Percentiles rank a stretch among this genome's conserved stretches.
These are phyloP conservation scores for Cryptomeria japonica DNA, from an alignment of 75 land plant species.

Conservation along the genomic window DNA sequence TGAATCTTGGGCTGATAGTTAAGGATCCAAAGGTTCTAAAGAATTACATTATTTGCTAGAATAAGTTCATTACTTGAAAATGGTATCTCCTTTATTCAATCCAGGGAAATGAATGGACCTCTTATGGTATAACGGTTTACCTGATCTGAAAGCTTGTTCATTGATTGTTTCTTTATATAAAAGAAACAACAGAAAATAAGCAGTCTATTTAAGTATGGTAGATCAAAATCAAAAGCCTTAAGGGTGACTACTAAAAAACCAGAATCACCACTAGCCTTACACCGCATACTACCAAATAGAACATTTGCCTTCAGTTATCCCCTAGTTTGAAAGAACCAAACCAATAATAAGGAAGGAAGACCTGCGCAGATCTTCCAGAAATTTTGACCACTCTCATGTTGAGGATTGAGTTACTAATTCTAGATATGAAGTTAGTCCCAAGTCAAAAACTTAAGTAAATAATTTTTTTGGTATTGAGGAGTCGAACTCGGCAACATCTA, in stretches of 20 bases:
- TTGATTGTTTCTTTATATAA: not conserved
- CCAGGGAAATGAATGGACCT: not conserved
- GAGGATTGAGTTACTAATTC: not conserved
- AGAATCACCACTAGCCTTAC: not conserved
- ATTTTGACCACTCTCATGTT: not conserved
- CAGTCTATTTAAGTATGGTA: not conserved
- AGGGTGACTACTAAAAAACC: not conserved
- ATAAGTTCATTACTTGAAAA: not conserved
- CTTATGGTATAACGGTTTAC: not conserved
- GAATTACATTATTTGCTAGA: not conserved
- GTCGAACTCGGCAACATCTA: too few relatives aligned
- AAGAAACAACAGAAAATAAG: not conserved
- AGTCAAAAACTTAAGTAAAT: not conserved
- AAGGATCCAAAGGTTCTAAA: not conserved
- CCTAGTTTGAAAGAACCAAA: not conserved
- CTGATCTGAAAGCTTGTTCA: not conserved
- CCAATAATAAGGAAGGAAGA: not conserved
- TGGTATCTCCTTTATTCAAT: too few relatives aligned
- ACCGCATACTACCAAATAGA: not conserved
- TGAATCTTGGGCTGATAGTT: too few relatives aligned
- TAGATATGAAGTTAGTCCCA: not conserved
- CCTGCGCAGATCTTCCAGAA: not conserved
- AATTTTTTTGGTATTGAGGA: too few relatives aligned
- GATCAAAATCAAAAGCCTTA: not conserved
- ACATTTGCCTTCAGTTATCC: not conserved